Percentiles rank a stretch among this genome's conserved stretches.
phyloP scores from a whole-genome alignment of 2,329 filamentous ascomycete genomes.

The Aspergillus fijiensis region DNA sequence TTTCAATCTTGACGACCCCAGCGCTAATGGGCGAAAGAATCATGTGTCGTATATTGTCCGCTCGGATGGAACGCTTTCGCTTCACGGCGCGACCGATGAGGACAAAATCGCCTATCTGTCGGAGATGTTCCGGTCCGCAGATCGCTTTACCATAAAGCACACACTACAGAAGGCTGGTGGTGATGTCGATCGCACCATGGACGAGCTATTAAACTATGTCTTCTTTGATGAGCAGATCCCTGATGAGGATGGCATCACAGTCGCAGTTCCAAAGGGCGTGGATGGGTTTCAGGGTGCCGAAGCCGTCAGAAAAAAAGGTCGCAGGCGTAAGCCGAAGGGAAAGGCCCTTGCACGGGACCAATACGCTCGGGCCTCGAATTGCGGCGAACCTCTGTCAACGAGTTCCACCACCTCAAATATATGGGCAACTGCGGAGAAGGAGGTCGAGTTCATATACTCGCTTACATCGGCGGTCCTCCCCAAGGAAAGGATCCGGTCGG shows the following conservation, averaged over 20 bases:
- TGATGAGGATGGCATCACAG: conserved; percentile 46
- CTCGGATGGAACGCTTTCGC: conserved; percentile 28
- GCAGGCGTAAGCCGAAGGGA: conserved; percentile 43
- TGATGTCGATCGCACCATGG: conserved; percentile 69
- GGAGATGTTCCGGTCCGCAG: conserved; percentile 70
- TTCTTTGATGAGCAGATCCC: conserved; percentile 69
- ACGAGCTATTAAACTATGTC: conserved; percentile 75
- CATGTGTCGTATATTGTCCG: conserved; percentile 27
- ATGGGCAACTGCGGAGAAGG: conserved; percentile 58
- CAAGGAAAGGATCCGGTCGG: conserved; percentile 51
- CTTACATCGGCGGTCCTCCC: conserved; percentile 50
- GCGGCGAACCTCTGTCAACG: not conserved
- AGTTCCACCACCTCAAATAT: conserved; percentile 44
- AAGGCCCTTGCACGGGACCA: conserved; percentile 32
- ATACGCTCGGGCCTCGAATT: conserved; percentile 9
- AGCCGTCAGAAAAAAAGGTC: conserved; percentile 41
- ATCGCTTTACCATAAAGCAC: conserved; percentile 63
- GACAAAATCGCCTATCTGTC: conserved; percentile 64
- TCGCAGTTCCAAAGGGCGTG: conserved; percentile 65
- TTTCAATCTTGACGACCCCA: conserved; percentile 29
- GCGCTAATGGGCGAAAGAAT: conserved; percentile 9
- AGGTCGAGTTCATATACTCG: conserved; percentile 61
- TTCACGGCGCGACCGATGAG: conserved; percentile 43
- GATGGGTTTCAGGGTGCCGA: conserved; percentile 70
- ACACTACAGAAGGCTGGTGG: conserved; percentile 67